A percentile compares a stretch with the other conserved stretches of the same genome.
Evolutionary conservation across 192 early-diverging fungal genomes (phyloP).

Genomic region (Nowakowskiella sp.): DNA sequence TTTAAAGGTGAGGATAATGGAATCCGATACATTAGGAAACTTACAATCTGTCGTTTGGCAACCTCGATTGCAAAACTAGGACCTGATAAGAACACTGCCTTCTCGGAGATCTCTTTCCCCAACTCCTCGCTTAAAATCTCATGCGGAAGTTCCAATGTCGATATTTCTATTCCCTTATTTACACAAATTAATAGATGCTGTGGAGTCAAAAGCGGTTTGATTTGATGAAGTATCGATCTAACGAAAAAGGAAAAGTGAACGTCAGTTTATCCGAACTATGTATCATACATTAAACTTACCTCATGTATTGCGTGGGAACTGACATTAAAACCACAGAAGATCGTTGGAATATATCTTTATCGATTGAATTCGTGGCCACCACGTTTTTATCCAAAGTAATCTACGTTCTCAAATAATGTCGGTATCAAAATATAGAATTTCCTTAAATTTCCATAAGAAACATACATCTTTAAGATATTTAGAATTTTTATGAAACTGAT

Average conservation of each 20-base stretch:
- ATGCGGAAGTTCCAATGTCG: slow-evolving; percentile 25
- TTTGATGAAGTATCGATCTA: slow-evolving; percentile 19
- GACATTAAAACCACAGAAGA: slow-evolving; percentile 34
- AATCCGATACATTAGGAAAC: slow-evolving; percentile 7
- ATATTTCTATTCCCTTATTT: slow-evolving; percentile 49
- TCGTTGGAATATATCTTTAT: slow-evolving; percentile 12
- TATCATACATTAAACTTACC: slow-evolving; percentile 12
- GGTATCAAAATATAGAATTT: not conserved
- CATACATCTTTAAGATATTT: slow-evolving; percentile 35
- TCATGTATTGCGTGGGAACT: slow-evolving; percentile 46
- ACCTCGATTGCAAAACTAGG: slow-evolving; percentile 45
- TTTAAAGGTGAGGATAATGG: not conserved
- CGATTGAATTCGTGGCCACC: slow-evolving; percentile 23
- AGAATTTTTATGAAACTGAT: slow-evolving; percentile 25
- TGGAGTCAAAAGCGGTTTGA: slow-evolving; percentile 24
- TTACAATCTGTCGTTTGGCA: slow-evolving; percentile 29
- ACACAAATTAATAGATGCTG: slow-evolving; percentile 42
- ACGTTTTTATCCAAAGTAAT: slow-evolving; percentile 22
- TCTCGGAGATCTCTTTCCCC: slow-evolving; percentile 22
- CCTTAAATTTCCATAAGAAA: not conserved
- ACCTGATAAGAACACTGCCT: slow-evolving; percentile 38
- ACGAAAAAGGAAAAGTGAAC: not conserved
- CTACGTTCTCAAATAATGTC: not conserved
- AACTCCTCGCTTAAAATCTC: slow-evolving; percentile 35
- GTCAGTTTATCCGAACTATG: not conserved